Evolutionary conservation across 2,329 filamentous ascomycete species (phyloP).

Genomic region (Ophiostoma sp.): DNA sequence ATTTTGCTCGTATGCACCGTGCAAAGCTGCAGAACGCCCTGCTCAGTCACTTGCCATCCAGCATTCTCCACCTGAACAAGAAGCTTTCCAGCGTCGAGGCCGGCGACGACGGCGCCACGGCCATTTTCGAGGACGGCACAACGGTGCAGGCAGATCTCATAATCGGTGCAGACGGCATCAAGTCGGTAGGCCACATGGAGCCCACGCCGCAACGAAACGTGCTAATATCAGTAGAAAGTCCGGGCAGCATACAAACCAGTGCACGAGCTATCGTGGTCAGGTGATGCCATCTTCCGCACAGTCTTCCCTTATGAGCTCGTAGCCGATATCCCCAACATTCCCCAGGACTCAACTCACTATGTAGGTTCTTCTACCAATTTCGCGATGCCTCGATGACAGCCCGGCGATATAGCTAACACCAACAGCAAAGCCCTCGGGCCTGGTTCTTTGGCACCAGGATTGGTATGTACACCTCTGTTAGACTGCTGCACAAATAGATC

Average conservation of each 20-base stretch:
- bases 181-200: not conserved
- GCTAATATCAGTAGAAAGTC: not conserved
- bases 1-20: not conserved
- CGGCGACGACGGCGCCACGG: not conserved
- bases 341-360: conserved; percentile 1
- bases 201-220: not conserved
- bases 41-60: not conserved
- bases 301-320: not conserved
- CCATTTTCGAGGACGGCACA: not conserved
- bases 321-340: not conserved
- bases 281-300: not conserved
- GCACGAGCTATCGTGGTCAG: not conserved
- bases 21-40: not conserved
- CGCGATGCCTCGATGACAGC: too few species aligned
- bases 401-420: not conserved
- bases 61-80: not conserved
- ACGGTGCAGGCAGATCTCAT: not conserved
- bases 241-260: not conserved
- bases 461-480: not conserved
- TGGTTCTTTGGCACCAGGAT: not conserved
- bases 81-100: not conserved
- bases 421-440: not conserved
- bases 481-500: not conserved
- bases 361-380: not conserved
- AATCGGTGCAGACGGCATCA: not conserved